These are phyloP conservation scores for Dothidotthia symphoricarpi DNA, from an alignment of 2,329 filamentous ascomycete species.

Conservation along the genomic window DNA sequence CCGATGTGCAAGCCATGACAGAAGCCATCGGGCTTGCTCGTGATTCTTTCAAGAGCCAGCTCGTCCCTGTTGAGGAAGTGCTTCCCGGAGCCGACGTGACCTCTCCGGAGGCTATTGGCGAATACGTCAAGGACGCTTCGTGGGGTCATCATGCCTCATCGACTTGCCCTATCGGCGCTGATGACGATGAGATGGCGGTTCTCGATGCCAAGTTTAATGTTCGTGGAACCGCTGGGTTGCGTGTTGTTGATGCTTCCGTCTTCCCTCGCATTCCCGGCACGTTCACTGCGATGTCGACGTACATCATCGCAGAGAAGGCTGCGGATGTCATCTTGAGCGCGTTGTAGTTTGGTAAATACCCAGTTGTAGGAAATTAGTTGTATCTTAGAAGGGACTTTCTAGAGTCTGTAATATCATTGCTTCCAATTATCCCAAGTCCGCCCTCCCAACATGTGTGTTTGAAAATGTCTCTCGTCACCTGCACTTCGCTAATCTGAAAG, in stretches of 20 bases:
- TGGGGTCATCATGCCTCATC: constrained; percentile 58
- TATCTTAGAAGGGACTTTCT: too few relatives aligned
- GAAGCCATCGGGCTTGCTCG: constrained; percentile 56
- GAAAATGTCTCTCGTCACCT: too few relatives aligned
- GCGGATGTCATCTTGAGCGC: constrained; percentile 54
- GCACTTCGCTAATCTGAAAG: too few relatives aligned
- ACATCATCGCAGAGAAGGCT: constrained; percentile 62
- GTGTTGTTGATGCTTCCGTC: constrained; percentile 46
- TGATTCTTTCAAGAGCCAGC: constrained; percentile 34
- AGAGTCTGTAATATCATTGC: too few relatives aligned
- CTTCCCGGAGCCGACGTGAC: constrained; percentile 50
- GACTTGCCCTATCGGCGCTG: constrained; percentile 57
- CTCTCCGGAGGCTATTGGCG: constrained; percentile 31
- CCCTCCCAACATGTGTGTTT: too few relatives aligned
- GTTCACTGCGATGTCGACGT: constrained; percentile 53
- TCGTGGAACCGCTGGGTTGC: constrained; percentile 52
- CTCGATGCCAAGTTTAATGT: constrained; percentile 56
- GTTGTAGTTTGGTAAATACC: too few relatives aligned
- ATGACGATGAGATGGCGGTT: constrained; percentile 51
- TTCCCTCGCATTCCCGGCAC: constrained; percentile 49
- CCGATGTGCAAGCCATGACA: constrained; percentile 54
- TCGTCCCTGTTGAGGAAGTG: constrained; percentile 44
- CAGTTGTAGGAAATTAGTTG: too few relatives aligned
- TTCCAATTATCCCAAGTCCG: too few relatives aligned
- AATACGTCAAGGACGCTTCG: constrained; percentile 31